Percentiles rank a stretch among this genome's conserved stretches.
These are phyloP conservation scores for Phaeotremella skinneri DNA, from an alignment of 768 basidiomycete genomes.

Conservation along the genomic window DNA sequence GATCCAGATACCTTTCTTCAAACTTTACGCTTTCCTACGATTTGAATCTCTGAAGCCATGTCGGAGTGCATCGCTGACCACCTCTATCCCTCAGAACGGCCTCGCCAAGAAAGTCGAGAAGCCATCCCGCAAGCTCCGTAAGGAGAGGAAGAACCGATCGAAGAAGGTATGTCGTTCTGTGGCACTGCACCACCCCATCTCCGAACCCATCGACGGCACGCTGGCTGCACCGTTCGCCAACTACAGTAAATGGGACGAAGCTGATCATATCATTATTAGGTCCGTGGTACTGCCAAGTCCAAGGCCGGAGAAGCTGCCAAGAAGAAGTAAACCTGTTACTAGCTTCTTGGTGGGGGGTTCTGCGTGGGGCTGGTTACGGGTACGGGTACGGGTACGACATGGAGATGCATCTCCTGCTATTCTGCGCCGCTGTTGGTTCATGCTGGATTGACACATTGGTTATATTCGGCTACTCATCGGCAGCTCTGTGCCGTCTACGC, in stretches of 20 bases:
- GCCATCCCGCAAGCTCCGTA: constrained; percentile 93
- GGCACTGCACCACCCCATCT: not conserved
- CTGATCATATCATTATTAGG: constrained; percentile 54
- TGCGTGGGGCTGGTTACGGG: not conserved
- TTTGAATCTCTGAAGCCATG: no score
- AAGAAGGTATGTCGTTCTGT: constrained; percentile 74
- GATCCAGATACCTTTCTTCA: no score
- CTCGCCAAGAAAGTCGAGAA: constrained; percentile 73
- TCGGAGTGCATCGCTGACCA: no score
- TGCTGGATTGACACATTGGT: not conserved
- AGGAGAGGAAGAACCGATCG: constrained; percentile 98
- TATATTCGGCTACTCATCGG: not conserved
- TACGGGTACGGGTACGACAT: not conserved
- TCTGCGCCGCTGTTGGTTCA: not conserved
- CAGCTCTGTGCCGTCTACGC: constrained; percentile 1
- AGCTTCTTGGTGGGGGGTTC: not conserved
- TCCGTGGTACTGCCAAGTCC: constrained; percentile 91
- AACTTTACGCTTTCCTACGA: not conserved
- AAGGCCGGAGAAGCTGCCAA: constrained; percentile 64
- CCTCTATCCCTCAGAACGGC: constrained; percentile 46
- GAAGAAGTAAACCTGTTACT: constrained; percentile 49
- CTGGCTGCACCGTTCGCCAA: no score
- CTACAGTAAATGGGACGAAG: no score
- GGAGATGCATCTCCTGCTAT: constrained; percentile 1
- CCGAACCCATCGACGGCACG: no score